Evolutionary conservation across 2,329 filamentous ascomycete genomes (phyloP).

Genomic region (Septoria linicola): DNA sequence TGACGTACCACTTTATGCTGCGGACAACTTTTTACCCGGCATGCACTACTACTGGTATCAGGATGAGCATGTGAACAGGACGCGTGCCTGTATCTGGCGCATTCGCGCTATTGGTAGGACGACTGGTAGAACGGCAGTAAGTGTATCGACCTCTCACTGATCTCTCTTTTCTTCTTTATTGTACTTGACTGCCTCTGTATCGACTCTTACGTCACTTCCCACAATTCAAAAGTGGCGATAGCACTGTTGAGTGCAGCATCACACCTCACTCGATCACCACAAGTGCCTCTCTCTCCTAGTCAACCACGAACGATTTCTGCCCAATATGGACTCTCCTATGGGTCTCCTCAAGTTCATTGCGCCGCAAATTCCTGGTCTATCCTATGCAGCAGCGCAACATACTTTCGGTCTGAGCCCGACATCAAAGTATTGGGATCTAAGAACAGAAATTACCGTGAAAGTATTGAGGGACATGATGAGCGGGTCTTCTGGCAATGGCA

Average conservation of each 20-base stretch:
- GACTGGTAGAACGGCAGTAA: not conserved
- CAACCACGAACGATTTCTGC: too few relatives aligned
- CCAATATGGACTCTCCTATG: conserved; percentile 16
- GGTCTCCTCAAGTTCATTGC: conserved; percentile 43
- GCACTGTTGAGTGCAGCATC: too few relatives aligned
- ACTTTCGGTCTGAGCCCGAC: conserved; percentile 67
- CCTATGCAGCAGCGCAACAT: conserved; percentile 63
- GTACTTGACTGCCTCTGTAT: not conserved
- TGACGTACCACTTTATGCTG: conserved; percentile 4
- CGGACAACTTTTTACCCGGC: not conserved
- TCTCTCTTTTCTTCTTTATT: not conserved
- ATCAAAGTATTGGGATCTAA: conserved; percentile 74
- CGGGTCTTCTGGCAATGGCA: conserved; percentile 30
- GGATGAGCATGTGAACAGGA: conserved; percentile 12
- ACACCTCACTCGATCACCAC: too few relatives aligned
- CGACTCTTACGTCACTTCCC: not conserved
- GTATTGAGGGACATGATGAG: conserved; percentile 67
- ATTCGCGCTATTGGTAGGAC: not conserved
- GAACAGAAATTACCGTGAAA: conserved; percentile 69
- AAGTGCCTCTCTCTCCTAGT: too few relatives aligned
- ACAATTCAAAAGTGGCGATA: too few relatives aligned
- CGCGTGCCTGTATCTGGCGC: conserved; percentile 8
- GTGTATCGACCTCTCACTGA: not conserved
- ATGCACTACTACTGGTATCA: not conserved
- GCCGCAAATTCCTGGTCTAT: conserved; percentile 60